A percentile compares a stretch with the other conserved stretches of the same genome.
These are phyloP conservation scores for Talaromyces marneffei DNA, from an alignment of 2,329 filamentous ascomycete genomes.

Conservation along the genomic window DNA sequence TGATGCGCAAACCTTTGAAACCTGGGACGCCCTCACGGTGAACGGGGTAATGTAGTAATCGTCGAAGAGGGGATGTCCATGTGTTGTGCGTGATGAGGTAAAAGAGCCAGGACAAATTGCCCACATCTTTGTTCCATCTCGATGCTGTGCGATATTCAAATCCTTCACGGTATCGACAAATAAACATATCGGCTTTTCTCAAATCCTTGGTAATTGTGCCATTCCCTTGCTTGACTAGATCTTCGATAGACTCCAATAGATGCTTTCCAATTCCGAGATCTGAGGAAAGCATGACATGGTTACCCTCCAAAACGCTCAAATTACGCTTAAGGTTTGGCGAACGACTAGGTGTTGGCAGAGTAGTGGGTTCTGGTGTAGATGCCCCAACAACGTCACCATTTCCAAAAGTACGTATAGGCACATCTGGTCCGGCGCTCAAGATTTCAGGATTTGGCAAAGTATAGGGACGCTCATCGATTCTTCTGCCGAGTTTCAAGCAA, in stretches of 20 bases:
- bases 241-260: slow-evolving; percentile 60
- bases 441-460: slow-evolving; percentile 79
- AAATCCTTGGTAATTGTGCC: slow-evolving; percentile 63
- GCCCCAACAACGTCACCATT: slow-evolving; percentile 64
- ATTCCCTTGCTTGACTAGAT: slow-evolving; percentile 65
- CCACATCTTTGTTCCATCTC: slow-evolving; percentile 72
- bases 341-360: slow-evolving; percentile 28
- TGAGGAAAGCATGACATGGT: slow-evolving; percentile 66
- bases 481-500: slow-evolving; percentile 84
- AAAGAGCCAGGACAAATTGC: slow-evolving; percentile 90
- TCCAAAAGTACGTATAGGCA: slow-evolving; percentile 51
- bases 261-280: slow-evolving; percentile 68
- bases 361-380: slow-evolving; percentile 47
- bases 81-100: slow-evolving; percentile 80
- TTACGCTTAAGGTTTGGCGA: slow-evolving; percentile 39
- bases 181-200: slow-evolving; percentile 69
- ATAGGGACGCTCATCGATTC: slow-evolving; percentile 85
- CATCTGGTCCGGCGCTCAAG: slow-evolving; percentile 54
- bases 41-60: slow-evolving; percentile 84
- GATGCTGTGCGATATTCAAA: slow-evolving; percentile 71
- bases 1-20: slow-evolving; percentile 71
- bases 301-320: slow-evolving; percentile 70
- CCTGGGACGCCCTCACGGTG: slow-evolving; percentile 71
- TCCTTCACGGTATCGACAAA: slow-evolving; percentile 83
- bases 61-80: slow-evolving; percentile 78